A percentile compares a stretch with the other conserved stretches of the same genome.
Evolutionary conservation across 192 early-diverging fungal genomes (phyloP).

Genomic region (Backusella liffmaniae): DNA sequence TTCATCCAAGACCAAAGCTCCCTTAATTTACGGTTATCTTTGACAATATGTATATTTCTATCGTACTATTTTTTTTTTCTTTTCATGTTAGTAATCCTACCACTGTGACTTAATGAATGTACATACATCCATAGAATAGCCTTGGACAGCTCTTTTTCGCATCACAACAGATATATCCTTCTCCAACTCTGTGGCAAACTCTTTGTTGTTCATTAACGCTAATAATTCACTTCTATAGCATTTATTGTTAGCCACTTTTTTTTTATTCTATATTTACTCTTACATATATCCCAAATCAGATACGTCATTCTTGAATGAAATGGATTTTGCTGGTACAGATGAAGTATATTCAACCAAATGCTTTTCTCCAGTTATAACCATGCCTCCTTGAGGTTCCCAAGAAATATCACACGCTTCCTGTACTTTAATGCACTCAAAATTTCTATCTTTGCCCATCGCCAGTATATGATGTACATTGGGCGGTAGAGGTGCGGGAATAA

Average conservation of each 20-base stretch:
- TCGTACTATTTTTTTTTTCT: slow-evolving; percentile 31
- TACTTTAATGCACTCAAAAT: slow-evolving; percentile 48
- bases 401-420: slow-evolving; percentile 50
- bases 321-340: neutral
- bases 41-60: slow-evolving; percentile 46
- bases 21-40: slow-evolving; percentile 45
- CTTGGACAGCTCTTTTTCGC: slow-evolving; percentile 67
- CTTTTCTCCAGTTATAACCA: slow-evolving; percentile 42
- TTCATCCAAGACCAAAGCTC: slow-evolving; percentile 56
- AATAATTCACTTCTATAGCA: neutral
- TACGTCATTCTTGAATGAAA: neutral
- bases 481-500: neutral
- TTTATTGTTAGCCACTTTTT: too few relatives aligned
- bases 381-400: slow-evolving; percentile 55
- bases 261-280: neutral
- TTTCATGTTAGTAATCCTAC: slow-evolving; percentile 29
- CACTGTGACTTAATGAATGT: slow-evolving; percentile 32
- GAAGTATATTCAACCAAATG: slow-evolving; percentile 1
- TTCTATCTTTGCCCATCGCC: slow-evolving; percentile 49
- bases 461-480: slow-evolving; percentile 40
- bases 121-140: slow-evolving; percentile 78
- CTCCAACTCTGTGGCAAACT: slow-evolving; percentile 1
- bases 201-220: neutral
- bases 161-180: slow-evolving; percentile 84
- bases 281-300: neutral